Conservation (phyloP, 371 early-diverging fungal genomes). For the Mortierella sp. region DNA sequence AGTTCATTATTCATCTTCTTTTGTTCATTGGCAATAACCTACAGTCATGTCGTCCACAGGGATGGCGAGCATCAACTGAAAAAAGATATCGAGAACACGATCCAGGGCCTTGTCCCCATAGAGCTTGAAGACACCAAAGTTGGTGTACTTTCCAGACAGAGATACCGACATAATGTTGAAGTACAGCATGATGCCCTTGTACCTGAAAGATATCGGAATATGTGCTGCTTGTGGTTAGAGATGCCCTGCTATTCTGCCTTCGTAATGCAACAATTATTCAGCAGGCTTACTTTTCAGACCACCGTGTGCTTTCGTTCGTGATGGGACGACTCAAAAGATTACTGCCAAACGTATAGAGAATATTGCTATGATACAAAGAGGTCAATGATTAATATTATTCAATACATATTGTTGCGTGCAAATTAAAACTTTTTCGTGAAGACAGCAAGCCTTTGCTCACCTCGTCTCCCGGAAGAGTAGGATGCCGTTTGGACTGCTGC, state of each 20-base stretch:
- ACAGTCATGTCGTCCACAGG: constrained; percentile 85
- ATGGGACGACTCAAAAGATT: constrained; percentile 30
- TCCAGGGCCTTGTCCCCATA: constrained; percentile 91
- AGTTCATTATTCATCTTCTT: neutral
- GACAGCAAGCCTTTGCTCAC: constrained; percentile 51
- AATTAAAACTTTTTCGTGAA: neutral
- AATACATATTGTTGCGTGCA: neutral
- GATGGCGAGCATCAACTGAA: constrained; percentile 79
- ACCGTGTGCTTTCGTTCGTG: constrained; percentile 25
- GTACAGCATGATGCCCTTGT: constrained; percentile 86
- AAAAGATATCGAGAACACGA: constrained; percentile 75
- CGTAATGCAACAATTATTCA: no score
- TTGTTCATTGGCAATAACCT: constrained; percentile 28
- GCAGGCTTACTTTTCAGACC: constrained; percentile 45
- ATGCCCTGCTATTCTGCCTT: no score
- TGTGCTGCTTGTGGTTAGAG: neutral
- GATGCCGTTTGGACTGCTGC: constrained; percentile 90
- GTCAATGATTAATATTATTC: neutral
- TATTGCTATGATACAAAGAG: constrained; percentile 31
- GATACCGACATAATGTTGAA: constrained; percentile 82
- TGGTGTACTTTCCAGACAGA: constrained; percentile 88
- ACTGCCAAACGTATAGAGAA: constrained; percentile 54
- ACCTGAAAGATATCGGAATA: constrained; percentile 57
- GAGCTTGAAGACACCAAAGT: constrained; percentile 93
- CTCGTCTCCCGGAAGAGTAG: constrained; percentile 92